A percentile compares a stretch with the other conserved stretches of the same genome.
Evolutionary conservation across 2,329 filamentous ascomycete genomes (phyloP).

Genomic region (Aspergillus puulaauensis): DNA sequence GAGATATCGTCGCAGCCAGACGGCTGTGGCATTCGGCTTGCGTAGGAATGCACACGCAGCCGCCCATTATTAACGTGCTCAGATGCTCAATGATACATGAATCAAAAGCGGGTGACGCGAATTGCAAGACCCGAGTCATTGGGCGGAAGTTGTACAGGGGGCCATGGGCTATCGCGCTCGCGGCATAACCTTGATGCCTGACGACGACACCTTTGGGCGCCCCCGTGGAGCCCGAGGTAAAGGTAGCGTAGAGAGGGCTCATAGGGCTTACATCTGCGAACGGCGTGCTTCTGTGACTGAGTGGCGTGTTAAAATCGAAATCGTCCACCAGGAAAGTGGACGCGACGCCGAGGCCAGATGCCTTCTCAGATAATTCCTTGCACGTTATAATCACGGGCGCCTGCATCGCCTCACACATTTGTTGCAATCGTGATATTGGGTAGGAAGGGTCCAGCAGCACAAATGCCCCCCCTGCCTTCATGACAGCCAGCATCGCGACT

Average conservation of each 20-base stretch:
- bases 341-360: background rate
- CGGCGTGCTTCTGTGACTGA: background rate
- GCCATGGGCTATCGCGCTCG: background rate
- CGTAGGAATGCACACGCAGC: conserved; percentile 18
- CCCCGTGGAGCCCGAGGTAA: background rate
- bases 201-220: background rate
- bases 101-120: conserved; percentile 14
- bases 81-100: conserved; percentile 13
- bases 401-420: background rate
- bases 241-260: background rate
- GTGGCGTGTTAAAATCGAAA: background rate
- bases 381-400: background rate
- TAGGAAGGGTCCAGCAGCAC: conserved; percentile 16
- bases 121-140: background rate
- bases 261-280: background rate
- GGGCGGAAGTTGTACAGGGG: background rate
- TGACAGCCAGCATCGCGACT: conserved; percentile 29
- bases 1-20: conserved; percentile 23
- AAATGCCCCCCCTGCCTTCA: conserved; percentile 32
- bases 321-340: background rate
- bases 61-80: conserved; percentile 14
- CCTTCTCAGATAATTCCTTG: background rate
- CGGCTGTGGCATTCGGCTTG: conserved; percentile 28
- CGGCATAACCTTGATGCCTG: background rate
- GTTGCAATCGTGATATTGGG: background rate